These are phyloP conservation scores for Suillus placidus DNA, from an alignment of 768 basidiomycete species.

Conservation along the genomic window DNA sequence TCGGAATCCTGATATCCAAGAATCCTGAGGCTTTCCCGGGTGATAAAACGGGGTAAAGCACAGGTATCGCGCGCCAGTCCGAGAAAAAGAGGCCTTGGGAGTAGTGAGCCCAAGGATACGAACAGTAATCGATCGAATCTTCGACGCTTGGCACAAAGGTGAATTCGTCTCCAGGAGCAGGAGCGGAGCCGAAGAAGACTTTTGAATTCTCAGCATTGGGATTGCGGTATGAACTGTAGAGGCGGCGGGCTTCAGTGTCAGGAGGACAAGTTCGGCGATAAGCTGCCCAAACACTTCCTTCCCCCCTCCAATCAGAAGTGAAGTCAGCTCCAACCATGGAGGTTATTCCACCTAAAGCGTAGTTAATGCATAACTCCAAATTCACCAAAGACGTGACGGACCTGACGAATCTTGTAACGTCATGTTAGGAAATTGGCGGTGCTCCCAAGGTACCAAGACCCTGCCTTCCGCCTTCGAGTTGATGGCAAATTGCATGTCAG, in stretches of 20 bases:
- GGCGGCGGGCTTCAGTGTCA: conserved; percentile 72
- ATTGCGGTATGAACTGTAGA: conserved; percentile 77
- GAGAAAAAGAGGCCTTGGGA: conserved; percentile 96
- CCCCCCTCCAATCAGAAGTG: conserved; percentile 80
- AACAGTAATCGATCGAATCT: conserved; percentile 77
- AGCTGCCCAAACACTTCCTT: conserved; percentile 91
- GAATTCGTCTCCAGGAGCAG: conserved; percentile 54
- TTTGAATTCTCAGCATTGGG: conserved; percentile 33
- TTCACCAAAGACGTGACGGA: conserved; percentile 16
- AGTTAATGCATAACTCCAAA: conserved; percentile 3
- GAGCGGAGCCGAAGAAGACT: conserved; percentile 30
- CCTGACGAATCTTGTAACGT: conserved; percentile 47
- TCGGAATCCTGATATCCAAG: conserved; percentile 90
- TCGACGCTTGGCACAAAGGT: conserved; percentile 63
- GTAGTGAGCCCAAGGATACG: conserved; percentile 79
- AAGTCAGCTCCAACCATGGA: conserved; percentile 64
- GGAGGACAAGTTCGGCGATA: conserved; percentile 92
- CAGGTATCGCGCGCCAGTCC: conserved; percentile 89
- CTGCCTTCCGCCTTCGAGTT: conserved; percentile 94
- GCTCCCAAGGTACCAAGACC: conserved; percentile 92
- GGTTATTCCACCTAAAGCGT: conserved; percentile 48
- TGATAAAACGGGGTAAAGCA: conserved; percentile 92
- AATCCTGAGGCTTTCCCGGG: conserved; percentile 87
- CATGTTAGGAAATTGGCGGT: conserved; percentile 70
- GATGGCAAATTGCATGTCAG: conserved; percentile 93